phyloP scores from a whole-genome alignment of 1,139 yeast genomes.

The Saccharomyces hybrid region DNA sequence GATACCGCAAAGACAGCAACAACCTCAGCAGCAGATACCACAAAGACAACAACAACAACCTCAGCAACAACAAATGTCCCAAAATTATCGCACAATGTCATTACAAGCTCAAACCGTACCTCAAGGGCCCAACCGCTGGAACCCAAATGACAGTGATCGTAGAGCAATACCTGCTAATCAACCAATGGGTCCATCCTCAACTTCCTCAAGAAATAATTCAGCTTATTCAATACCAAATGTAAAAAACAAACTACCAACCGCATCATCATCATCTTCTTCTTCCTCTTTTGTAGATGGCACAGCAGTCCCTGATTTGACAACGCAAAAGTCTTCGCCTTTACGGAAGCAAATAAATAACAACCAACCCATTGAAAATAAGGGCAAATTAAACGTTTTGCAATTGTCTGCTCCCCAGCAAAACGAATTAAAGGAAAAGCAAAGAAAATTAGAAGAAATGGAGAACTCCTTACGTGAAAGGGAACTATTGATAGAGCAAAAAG shows the following conservation, averaged over 20 bases:
- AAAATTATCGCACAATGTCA: constrained; percentile 7
- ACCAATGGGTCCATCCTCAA: not conserved
- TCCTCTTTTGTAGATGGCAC: not conserved
- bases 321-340: constrained; percentile 9
- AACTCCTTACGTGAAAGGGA: constrained; percentile 10
- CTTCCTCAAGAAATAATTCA: not conserved
- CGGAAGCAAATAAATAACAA: constrained; percentile 5
- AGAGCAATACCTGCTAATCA: not conserved
- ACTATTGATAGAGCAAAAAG: constrained; percentile 1
- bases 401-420: constrained; percentile 23
- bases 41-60: constrained; percentile 5
- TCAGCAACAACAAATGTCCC: not conserved
- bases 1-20: no score
- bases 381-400: constrained; percentile 21
- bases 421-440: constrained; percentile 17
- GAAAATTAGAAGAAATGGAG: constrained; percentile 8
- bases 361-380: constrained; percentile 7
- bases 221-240: not conserved
- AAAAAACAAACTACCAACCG: not conserved
- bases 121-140: not conserved
- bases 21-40: no score
- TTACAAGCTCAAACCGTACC: constrained; percentile 2
- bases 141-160: constrained; percentile 5
- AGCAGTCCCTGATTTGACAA: not conserved
- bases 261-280: not conserved